Evolutionary conservation across 345 rosid genomes (phyloP), one percentile per base, ranked within the genome.

Genomic region (Bretschneidera sinensis): DNA sequence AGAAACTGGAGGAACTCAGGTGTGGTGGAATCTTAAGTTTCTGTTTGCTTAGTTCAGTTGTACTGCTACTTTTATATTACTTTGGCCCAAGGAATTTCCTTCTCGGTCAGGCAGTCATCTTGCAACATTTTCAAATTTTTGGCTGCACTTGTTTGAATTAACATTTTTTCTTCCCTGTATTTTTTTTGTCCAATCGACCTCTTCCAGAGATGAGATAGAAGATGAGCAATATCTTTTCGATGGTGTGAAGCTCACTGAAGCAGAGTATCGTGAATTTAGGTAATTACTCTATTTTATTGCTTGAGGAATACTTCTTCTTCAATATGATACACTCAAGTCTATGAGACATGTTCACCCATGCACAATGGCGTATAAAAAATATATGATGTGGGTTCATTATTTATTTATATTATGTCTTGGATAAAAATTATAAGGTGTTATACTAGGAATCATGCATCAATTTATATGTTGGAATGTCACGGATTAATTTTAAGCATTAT

Each of bases 1-100:
- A 92, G 81, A 92, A 92, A 76, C 72, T 92, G 76, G 98, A 92
- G 52, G 98, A 92, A 78, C 78, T 92, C 60, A 82, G 85, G 97
- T 91, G 79, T 55, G 24, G 17, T 60, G 2, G 21, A 24, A 48
- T 57, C 9, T 15, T 24, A 7, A 31, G 31, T 62, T 63, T 45
- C 33, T 59, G 33, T 63, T 49, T 35, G 17, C 6, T 9, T 16
- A 22, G 34, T 24, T 57, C 24, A 45, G 17, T 50, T 17, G n/a
- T n/a, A n/a, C 25, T 55, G 21, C 18, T 21, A 19, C 5, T 24
- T 6, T 21, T 50, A 13, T 5, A 39, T 39, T 9, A 39, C 1
- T 39, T 39, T 39, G 45, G 4, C 45, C 45, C n/a, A 39, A 28
- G 15, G 45, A 13, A 39, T 11, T 11, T 31, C 35, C 35, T 31